Base-by-base conservation (phyloP, 257 asterid genomes). In the Solanum neorickii region DNA sequence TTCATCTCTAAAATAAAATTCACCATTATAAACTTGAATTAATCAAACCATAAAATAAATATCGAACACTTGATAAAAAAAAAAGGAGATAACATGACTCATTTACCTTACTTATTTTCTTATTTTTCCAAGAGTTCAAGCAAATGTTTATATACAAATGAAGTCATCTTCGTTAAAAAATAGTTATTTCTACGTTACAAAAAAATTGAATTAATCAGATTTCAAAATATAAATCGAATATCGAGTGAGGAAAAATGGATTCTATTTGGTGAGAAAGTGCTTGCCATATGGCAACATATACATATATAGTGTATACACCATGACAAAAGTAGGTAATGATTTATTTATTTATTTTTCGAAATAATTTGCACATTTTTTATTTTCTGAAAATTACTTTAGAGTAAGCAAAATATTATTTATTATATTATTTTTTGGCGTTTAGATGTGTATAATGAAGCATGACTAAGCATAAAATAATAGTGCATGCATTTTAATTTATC, bases 181-280 rank as follows among this genome's bases (percentile, higher is more conserved):
- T 33, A 33, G 5, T 33, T 4, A 33, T 33, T 33, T 4, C 1
- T 33, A 33, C 1, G 5, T 4, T 33, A 1, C 0, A 8, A 15
- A 29, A 49, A 52, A 2, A 1, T 3, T 3, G 0, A 33, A 70
- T 70, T 70, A 70, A 15, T 70, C 77, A 5, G 0, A 69, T 29
- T 1, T 1, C 2, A 69, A 29, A 13, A 29, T 7, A 4, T 1
- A 6, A 13, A 68, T 6, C 5, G 3, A 0, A 70, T 9, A 31
- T 4, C 0, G 0, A 70, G 1, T 0, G 1, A 15, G 12, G 21
- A 4, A 70, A 70, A 6, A 23, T 15, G 14, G 15, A 13, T 23
- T 76, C 23, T 76, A 52, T 15, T 25, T 25, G 41, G 35, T 77
- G 16, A 44, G 41, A 14, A 46, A 44, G 39, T 77, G 41, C 39